Base-by-base conservation (phyloP, 2,329 filamentous ascomycete genomes). In the Passalora sequoiae region DNA sequence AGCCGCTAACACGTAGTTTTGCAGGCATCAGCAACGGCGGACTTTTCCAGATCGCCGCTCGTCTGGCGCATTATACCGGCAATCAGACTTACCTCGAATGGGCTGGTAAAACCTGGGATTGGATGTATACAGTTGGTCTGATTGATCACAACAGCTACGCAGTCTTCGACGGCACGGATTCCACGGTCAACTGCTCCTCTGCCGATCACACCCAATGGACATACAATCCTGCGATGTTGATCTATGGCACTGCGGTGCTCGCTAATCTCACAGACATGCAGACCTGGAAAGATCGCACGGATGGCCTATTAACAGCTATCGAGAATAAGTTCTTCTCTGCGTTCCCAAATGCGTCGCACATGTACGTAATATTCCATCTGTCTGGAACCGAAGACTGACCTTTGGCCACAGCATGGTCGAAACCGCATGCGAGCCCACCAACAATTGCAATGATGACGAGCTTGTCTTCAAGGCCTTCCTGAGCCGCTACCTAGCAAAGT, bases 31-130 rank as follows among this genome's bases (percentile, higher is more conserved):
- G n/a, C 9, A 79, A 79, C 50, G 76, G 76, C 3, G 75, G 69
- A 22, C 71, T 79, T 46, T 78, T 79, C 61, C 74, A 78, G 51
- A 67, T 80, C 8, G 70, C 72, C 16, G 74, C 86, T 6, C 80
- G 87, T 12, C 73, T 94, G 5, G 84, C 84, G 0, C 74, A 82
- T 9, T 92, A 86, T 67, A 94, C 88, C 0, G 78, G 80, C 36
- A 92, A 94, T 65, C 60, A 76, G 42, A 92, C 85, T 0, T 94
- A 94, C 60, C 73, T 77, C 6, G 75, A 86, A 9, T 89, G 84
- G 84, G 87, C 86, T 0, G 73, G 78, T 46, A 81, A 72, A 56
- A 70, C 83, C 5, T 85, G 82, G 78, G 74, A 78, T 50, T 81
- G 69, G 67, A 67, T 70, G 12, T 56, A 58, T 5, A 61, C 59